phyloP scores from a whole-genome alignment of 495 filamentous ascomycete genomes.

The Xylaria castorea region DNA sequence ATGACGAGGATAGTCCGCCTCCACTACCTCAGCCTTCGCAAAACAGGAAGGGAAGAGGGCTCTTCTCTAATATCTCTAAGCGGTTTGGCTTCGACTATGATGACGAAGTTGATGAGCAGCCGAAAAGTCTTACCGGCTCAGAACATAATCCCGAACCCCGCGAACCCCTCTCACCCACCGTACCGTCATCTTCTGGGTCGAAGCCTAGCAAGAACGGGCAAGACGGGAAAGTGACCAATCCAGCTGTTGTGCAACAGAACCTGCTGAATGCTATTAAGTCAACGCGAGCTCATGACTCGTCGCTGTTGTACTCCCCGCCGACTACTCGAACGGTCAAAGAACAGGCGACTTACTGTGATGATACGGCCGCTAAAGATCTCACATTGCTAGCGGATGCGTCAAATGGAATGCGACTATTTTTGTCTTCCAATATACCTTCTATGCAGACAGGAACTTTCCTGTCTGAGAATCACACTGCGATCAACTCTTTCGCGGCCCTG shows the following conservation, averaged over 20 bases:
- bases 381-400: constrained; percentile 72
- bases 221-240: constrained; percentile 59
- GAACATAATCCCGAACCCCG: constrained; percentile 31
- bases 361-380: constrained; percentile 80
- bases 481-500: constrained; percentile 74
- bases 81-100: constrained; percentile 67
- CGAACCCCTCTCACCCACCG: constrained; percentile 28
- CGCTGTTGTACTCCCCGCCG: constrained; percentile 71
- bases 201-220: constrained; percentile 35
- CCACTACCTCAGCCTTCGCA: constrained; percentile 36
- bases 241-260: constrained; percentile 63
- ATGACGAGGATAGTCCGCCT: constrained; percentile 40
- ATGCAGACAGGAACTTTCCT: constrained; percentile 63
- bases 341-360: constrained; percentile 87
- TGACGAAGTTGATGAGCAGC: constrained; percentile 47
- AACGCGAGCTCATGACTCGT: constrained; percentile 79
- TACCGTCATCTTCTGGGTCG: constrained; percentile 31
- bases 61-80: constrained; percentile 71
- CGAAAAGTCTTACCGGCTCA: constrained; percentile 48
- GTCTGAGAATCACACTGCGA: constrained; percentile 61
- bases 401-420: constrained; percentile 74
- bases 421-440: constrained; percentile 60
- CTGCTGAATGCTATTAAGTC: constrained; percentile 82
- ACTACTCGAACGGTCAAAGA: constrained; percentile 78
- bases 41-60: constrained; percentile 45